phyloP scores from a whole-genome alignment of 192 early-diverging fungal genomes.

The Diversispora eburnea region DNA sequence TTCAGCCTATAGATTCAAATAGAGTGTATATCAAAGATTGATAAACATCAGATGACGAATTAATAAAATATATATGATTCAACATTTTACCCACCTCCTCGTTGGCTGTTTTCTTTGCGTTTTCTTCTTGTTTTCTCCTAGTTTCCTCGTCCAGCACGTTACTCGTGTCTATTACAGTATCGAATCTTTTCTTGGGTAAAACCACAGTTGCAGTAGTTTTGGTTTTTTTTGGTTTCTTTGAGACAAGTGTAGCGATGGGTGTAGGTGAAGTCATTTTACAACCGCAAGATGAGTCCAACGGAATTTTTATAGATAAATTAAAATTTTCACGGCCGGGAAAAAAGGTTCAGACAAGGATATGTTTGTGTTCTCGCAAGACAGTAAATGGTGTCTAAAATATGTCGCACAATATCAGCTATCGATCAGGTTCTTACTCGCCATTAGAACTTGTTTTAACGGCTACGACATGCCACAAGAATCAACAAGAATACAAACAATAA shows the following conservation, averaged over 20 bases:
- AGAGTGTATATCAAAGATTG: background rate
- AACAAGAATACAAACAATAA: too few species aligned
- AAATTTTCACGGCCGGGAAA: too few species aligned
- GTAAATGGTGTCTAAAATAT: too few species aligned
- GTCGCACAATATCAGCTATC: too few species aligned
- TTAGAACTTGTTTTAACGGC: too few species aligned
- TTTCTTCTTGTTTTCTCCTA: background rate
- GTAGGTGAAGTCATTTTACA: background rate
- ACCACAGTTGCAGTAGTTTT: background rate
- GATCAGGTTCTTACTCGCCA: too few species aligned
- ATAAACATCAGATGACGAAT: background rate
- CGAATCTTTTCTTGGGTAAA: background rate
- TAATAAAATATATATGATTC: background rate
- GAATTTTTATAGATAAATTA: too few species aligned
- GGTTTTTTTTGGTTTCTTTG: background rate
- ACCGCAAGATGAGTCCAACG: too few species aligned
- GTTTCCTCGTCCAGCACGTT: background rate
- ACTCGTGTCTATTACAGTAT: background rate
- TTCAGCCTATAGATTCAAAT: conserved; percentile 3
- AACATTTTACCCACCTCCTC: background rate
- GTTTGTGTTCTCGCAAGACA: too few species aligned
- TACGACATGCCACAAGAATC: too few species aligned
- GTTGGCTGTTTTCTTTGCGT: background rate
- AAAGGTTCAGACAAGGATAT: too few species aligned
- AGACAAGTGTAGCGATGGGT: background rate